Evolutionary conservation across 495 filamentous ascomycete genomes (phyloP), one percentile per base, ranked within the genome.

Genomic region (Chaetomium tenue): DNA sequence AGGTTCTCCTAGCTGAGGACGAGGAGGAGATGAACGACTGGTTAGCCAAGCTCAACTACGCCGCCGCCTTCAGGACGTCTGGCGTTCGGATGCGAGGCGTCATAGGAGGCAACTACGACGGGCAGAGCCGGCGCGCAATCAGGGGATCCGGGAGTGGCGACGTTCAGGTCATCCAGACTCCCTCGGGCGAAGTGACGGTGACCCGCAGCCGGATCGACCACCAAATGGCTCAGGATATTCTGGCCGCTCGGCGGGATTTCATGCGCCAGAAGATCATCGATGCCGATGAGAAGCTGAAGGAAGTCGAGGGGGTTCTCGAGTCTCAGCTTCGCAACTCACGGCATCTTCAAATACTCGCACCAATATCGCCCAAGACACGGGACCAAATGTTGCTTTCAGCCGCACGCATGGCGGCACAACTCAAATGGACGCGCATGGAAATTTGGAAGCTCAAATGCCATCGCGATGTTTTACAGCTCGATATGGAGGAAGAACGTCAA

Each of bases 21-120:
- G 95, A 98, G 65, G 77, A 79, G 4, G 95, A 98, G 58, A 91
- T 96, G 86, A 95, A 97, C 71, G 94, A 99, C 70, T 99, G 94
- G 94, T 78, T 99, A 26, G 91, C 89, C 6, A 96, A 97, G 68
- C 82, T 99, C 46, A 99, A 99, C 71, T 97, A 97, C 75, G 93
- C 93, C 37, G 91, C 94, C 11, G 90, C 94, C 1, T 98, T 97
- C 77, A 84, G 91, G 62, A 92, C 91, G 1, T 90, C 92, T 23
- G 91, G 92, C n/a, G 92, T 98, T 15, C 85, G 92, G 22, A 92
- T 94, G 80, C 84, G 92, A 64, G 92, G 91, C 8, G 88, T 96
- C 57, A 86, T 96, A 58, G 91, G 90, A 18, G 88, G 88, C 2
- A 88, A 88, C 63, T 92, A 93, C 71, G 93, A 98, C 68, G 91